Base-by-base conservation (phyloP, 2,329 filamentous ascomycete species). In the Cryphonectria nitschkei region DNA sequence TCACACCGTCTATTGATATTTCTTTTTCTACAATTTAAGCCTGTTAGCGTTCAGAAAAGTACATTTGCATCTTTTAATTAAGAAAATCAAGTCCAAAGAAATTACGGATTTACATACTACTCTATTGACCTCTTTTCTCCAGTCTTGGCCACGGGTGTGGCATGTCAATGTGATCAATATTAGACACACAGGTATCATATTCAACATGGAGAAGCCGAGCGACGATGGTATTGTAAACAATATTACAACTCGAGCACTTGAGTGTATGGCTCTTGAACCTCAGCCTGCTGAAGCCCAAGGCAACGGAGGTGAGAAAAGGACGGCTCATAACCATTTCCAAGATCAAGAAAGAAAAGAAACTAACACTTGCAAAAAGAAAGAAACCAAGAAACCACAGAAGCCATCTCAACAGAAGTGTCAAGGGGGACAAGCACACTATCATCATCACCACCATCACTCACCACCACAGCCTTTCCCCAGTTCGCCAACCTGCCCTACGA, bases 401-500 rank as follows among this genome's bases (percentile, higher is more conserved):
- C 9, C 46, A n/a, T n/a, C 22, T 52, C 46, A 6, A 43, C 43
- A 26, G 50, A 26, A 3, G 1, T 54, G 9, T 56, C n/a, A 26
- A 16, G 14, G n/a, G 26, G 32, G 13, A 14, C 26, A 29, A 8
- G 19, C n/a, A 56, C 5, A 7, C 0, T 8, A 50, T 22, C 37
- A 39, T 39, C 46, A 50, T 22, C 37, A 39, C 11, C 46, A 50
- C 7, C 16, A 50, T 19, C 16, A 2, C 43, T 8, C n/a, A n/a
- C 7, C n/a, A 26, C 52, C 26, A 11, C n/a, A 2, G 1, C n/a
- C 26, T 29, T 56, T 9, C 52, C 26, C 13, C 52, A 56, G 52
- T 56, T 56, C 52, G 52, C 16, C n/a, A 16, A 56, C n/a, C 52
- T 56, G 46, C 46, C 46, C 46, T 50, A 50, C 46, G 46, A 50